A percentile compares a stretch with the other conserved stretches of the same genome.
phyloP scores from a whole-genome alignment of 2,329 filamentous ascomycete genomes.

The Talaromyces sp. region DNA sequence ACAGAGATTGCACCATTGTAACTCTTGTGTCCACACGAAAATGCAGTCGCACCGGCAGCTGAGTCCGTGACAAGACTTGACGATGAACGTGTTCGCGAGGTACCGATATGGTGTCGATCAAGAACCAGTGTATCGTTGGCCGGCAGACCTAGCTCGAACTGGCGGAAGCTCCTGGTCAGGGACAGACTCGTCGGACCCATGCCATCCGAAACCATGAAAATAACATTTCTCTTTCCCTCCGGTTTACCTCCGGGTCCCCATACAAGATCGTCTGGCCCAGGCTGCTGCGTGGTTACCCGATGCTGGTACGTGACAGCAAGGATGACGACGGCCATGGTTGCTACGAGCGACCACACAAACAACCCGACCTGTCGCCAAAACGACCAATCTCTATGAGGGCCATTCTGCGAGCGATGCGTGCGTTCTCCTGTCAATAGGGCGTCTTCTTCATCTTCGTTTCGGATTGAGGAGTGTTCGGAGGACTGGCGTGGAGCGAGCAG shows the following conservation, averaged over 20 bases:
- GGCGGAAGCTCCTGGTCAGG: conserved; percentile 80
- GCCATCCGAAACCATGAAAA: conserved; percentile 99
- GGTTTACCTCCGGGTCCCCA: conserved; percentile 45
- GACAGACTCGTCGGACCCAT: conserved; percentile 94
- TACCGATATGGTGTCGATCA: conserved; percentile 86
- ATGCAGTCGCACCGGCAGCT: conserved; percentile 94
- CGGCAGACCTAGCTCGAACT: conserved; percentile 70
- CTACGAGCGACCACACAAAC: conserved; percentile 78
- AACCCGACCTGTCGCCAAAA: conserved; percentile 71
- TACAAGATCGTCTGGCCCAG: conserved; percentile 25
- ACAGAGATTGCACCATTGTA: conserved; percentile 97
- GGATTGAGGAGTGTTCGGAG: conserved; percentile 55
- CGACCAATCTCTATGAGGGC: conserved; percentile 46
- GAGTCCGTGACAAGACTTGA: conserved; percentile 89
- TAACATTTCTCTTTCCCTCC: conserved; percentile 77
- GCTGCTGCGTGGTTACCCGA: conserved; percentile 46
- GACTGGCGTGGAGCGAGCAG: conserved; percentile 54
- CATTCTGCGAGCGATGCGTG: conserved; percentile 26
- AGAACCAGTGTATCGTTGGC: conserved; percentile 72
- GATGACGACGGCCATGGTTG: conserved; percentile 73
- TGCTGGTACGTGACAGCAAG: conserved; percentile 78
- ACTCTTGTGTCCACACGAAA: conserved; percentile 87
- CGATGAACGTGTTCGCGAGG: conserved; percentile 79
- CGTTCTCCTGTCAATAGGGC: conserved; percentile 58
- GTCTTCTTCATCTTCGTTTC: conserved; percentile 60